phyloP scores from a whole-genome alignment of 805 yeast genomes.

The Clavispora phyllophila region DNA sequence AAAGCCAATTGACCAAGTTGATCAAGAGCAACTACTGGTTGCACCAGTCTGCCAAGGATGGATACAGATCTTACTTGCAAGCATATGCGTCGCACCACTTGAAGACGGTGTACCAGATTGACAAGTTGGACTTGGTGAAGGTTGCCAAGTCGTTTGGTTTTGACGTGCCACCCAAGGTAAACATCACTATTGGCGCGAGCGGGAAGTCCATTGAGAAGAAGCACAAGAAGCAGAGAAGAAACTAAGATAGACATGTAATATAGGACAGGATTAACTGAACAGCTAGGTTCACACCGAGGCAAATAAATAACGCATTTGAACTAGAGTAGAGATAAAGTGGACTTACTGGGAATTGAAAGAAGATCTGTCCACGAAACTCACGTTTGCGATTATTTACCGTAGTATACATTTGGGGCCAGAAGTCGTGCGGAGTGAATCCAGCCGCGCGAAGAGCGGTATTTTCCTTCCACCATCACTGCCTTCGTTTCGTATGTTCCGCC shows the following conservation, averaged over 20 bases:
- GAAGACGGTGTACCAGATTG: slow-evolving; percentile 94
- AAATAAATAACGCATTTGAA: not conserved
- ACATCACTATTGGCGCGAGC: slow-evolving; percentile 92
- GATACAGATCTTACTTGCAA: slow-evolving; percentile 92
- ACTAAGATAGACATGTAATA: slow-evolving; percentile 8
- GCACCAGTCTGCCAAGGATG: slow-evolving; percentile 95
- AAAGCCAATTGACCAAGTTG: slow-evolving; percentile 84
- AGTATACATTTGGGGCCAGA: too few relatives aligned
- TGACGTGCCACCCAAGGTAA: slow-evolving; percentile 93
- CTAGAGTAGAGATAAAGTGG: not conserved
- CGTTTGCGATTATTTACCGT: too few relatives aligned
- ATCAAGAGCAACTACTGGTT: slow-evolving; percentile 90
- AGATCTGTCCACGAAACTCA: too few relatives aligned
- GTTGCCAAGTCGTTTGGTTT: slow-evolving; percentile 96
- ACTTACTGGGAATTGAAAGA: not conserved
- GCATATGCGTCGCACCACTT: slow-evolving; percentile 96
- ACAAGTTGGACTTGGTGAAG: slow-evolving; percentile 86
- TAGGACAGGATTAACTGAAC: slow-evolving; percentile 1
- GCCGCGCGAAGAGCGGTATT: too few relatives aligned
- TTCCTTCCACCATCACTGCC: too few relatives aligned
- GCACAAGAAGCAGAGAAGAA: slow-evolving; percentile 41
- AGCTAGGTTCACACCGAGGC: not conserved
- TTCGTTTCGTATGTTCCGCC: not conserved
- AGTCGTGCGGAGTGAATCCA: not conserved
- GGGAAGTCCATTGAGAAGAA: slow-evolving; percentile 56